Percentiles rank a stretch among this genome's conserved stretches.
phyloP scores from a whole-genome alignment of 2,329 filamentous ascomycete genomes.

The Lachnellula arida region DNA sequence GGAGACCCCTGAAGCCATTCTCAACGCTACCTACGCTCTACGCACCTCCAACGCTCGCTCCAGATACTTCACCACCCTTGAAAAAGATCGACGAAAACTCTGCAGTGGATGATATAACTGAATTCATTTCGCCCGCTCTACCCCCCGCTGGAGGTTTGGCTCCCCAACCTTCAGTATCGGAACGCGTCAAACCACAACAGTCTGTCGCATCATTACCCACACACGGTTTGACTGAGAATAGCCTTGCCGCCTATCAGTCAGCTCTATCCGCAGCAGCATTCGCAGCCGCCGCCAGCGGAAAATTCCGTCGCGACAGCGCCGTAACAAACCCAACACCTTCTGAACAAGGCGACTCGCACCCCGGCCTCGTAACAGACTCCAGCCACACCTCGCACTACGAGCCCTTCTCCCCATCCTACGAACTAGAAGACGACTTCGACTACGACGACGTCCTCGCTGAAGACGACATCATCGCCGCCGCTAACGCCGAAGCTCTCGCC shows the following conservation, averaged over 20 bases:
- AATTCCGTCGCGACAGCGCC: conserved; percentile 57
- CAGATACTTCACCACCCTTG: conserved; percentile 15
- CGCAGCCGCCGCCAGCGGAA: conserved; percentile 68
- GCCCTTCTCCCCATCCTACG: conserved; percentile 30
- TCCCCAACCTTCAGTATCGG: conserved; percentile 24
- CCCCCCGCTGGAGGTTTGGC: conserved; percentile 11
- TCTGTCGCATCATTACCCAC: conserved; percentile 12
- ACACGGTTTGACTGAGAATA: conserved; percentile 46
- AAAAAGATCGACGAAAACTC: conserved; percentile 8
- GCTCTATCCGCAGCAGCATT: conserved; percentile 79
- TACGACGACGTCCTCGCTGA: conserved; percentile 69
- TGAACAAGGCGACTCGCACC: conserved; percentile 30
- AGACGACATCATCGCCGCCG: conserved; percentile 88
- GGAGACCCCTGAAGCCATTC: conserved; percentile 48
- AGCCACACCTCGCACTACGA: conserved; percentile 33
- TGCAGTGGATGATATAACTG: neutral
- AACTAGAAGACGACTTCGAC: conserved; percentile 42
- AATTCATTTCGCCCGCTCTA: conserved; percentile 3
- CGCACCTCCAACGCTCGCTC: conserved; percentile 22
- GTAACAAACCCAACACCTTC: conserved; percentile 18
- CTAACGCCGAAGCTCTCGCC: conserved; percentile 88
- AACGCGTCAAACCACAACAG: conserved; percentile 1
- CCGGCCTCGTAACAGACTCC: conserved; percentile 38
- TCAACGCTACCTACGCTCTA: conserved; percentile 28
- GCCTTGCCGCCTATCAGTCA: conserved; percentile 71